Percentiles rank a stretch among this genome's conserved stretches.
These are phyloP conservation scores for Eucalyptus polybractea DNA, from an alignment of 345 rosid genomes.

Conservation along the genomic window DNA sequence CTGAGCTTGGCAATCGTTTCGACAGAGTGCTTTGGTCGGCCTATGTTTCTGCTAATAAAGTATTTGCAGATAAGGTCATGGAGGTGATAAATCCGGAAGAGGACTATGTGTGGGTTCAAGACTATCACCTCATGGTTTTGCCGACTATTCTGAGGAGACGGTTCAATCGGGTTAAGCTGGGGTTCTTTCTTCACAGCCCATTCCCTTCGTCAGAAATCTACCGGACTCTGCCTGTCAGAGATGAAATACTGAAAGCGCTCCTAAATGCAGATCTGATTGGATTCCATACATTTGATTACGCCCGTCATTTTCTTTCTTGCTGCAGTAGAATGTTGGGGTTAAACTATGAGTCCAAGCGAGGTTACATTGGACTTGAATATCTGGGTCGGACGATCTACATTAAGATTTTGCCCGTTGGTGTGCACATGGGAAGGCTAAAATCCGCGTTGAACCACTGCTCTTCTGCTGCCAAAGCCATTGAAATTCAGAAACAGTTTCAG, in stretches of 20 bases:
- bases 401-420: constrained; percentile 26
- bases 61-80: constrained; percentile 30
- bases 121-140: constrained; percentile 34
- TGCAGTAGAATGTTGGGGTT: constrained; percentile 36
- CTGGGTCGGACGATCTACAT: constrained; percentile 28
- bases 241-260: constrained; percentile 23
- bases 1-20: constrained; percentile 19
- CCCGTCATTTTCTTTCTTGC: constrained; percentile 38
- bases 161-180: constrained; percentile 21
- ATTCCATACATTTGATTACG: constrained; percentile 38
- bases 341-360: constrained; percentile 31
- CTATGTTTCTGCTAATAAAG: constrained; percentile 26
- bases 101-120: constrained; percentile 37
- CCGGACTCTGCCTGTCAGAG: constrained; percentile 28
- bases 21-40: constrained; percentile 28
- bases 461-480: constrained; percentile 12
- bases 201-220: constrained; percentile 37
- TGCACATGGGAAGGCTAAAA: constrained; percentile 26
- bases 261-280: constrained; percentile 34
- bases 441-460: constrained; percentile 17
- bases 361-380: constrained; percentile 29
- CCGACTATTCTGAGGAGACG: constrained; percentile 33
- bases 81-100: constrained; percentile 27
- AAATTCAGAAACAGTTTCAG: constrained; percentile 14
- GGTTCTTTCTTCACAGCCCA: constrained; percentile 40